Conservation (phyloP, 1,139 yeast species). For the Yamadazyma dendronema region DNA sequence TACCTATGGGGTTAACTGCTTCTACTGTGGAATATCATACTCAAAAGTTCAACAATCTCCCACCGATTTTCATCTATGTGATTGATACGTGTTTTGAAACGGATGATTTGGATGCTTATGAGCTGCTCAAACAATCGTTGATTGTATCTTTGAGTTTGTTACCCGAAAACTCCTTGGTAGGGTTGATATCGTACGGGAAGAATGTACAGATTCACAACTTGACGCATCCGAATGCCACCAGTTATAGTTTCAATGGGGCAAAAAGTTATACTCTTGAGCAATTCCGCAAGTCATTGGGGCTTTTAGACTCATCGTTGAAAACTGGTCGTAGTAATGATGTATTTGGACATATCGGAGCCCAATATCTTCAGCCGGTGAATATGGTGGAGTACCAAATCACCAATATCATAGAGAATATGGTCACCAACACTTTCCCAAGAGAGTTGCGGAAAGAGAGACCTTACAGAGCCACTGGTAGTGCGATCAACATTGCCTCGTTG, state of each 20-base stretch:
- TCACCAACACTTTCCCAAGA: conserved; percentile 53
- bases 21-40: conserved; percentile 59
- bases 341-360: conserved; percentile 28
- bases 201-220: conserved; percentile 64
- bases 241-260: conserved; percentile 56
- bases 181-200: conserved; percentile 62
- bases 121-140: conserved; percentile 55
- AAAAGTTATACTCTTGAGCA: conserved; percentile 54
- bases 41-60: conserved; percentile 39
- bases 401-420: conserved; percentile 51
- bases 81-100: conserved; percentile 60
- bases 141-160: conserved; percentile 52
- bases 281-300: conserved; percentile 52
- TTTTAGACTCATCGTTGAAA: conserved; percentile 28
- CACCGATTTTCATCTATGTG: conserved; percentile 60
- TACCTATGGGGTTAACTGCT: conserved; percentile 14
- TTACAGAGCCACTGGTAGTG: conserved; percentile 63
- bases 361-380: conserved; percentile 47
- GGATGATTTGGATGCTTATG: conserved; percentile 39
- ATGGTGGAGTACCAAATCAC: conserved; percentile 58
- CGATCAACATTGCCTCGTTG: conserved; percentile 58
- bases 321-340: conserved; percentile 10
- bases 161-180: conserved; percentile 60
- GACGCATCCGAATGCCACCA: conserved; percentile 26
- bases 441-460: conserved; percentile 47